phyloP scores from a whole-genome alignment of 202 grass and related monocot genomes.

The Hordeum pubiflorum region DNA sequence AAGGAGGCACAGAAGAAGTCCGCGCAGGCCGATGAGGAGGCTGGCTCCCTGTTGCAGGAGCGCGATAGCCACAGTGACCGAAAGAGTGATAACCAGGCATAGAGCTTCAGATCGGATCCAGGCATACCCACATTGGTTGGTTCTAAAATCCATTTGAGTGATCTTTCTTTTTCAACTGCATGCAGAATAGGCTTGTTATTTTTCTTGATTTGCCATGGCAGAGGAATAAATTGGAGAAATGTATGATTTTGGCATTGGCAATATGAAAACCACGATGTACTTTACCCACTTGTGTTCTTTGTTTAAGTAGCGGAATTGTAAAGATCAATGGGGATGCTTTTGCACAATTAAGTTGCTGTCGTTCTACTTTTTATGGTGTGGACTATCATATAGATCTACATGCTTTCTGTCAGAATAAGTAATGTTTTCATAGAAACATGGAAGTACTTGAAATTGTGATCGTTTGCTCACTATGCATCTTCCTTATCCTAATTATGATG shows the following conservation, averaged over 20 bases:
- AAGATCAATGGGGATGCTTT: neutral
- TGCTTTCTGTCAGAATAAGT: neutral
- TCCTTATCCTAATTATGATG: slow-evolving; percentile 12
- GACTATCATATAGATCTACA: neutral
- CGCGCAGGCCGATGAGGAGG: slow-evolving; percentile 64
- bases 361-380: slow-evolving; percentile 1
- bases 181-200: slow-evolving; percentile 3
- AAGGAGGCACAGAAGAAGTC: slow-evolving; percentile 94
- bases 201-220: slow-evolving; percentile 9
- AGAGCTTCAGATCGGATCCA: slow-evolving; percentile 23
- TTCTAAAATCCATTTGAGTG: slow-evolving; percentile 19
- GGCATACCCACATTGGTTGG: slow-evolving; percentile 38
- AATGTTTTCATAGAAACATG: neutral
- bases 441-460: neutral
- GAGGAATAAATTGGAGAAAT: neutral
- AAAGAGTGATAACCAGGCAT: slow-evolving; percentile 82
- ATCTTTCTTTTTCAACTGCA: neutral
- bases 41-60: slow-evolving; percentile 72
- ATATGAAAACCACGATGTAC: neutral
- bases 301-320: neutral
- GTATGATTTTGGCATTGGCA: slow-evolving; percentile 12
- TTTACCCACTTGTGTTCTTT: neutral
- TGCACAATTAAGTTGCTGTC: neutral
- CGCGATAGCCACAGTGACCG: slow-evolving; percentile 45
- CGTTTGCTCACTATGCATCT: neutral